A percentile compares a stretch with the other conserved stretches of the same genome.
Conservation (phyloP, 129 eudicot genomes). For the Kitagawia praeruptora region DNA sequence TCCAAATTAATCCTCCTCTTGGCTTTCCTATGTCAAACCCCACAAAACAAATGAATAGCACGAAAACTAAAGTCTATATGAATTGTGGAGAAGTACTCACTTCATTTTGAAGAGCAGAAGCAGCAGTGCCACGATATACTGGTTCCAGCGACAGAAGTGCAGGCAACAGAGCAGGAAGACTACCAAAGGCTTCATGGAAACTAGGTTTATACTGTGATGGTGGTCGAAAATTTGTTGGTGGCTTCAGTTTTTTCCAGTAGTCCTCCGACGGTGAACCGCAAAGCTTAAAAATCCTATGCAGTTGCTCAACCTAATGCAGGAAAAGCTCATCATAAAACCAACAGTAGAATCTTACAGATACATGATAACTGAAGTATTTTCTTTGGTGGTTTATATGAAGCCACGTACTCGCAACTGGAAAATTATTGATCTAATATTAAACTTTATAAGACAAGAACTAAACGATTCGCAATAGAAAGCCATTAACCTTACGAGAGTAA, state of each 20-base stretch:
- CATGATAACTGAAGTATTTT: not conserved
- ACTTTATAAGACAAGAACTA: not conserved
- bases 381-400: not conserved
- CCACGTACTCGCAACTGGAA: not conserved
- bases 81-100: too few species aligned
- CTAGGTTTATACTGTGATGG: too few species aligned
- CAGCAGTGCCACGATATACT: too few species aligned
- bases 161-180: too few species aligned
- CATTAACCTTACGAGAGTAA: not conserved
- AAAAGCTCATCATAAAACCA: not conserved
- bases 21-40: too few species aligned
- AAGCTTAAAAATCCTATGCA: constrained; percentile 72
- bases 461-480: not conserved
- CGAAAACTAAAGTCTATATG: too few species aligned
- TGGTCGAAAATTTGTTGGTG: constrained; percentile 68
- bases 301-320: constrained; percentile 62
- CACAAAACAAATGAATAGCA: too few species aligned
- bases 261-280: constrained; percentile 78
- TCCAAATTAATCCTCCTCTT: too few species aligned
- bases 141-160: too few species aligned
- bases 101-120: too few species aligned
- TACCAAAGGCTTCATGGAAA: too few species aligned
- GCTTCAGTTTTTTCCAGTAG: constrained; percentile 63
- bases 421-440: not conserved
- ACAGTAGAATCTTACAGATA: not conserved